Conservation (phyloP, 1,284 basidiomycete species). For the Rhodotorula glutinis region DNA sequence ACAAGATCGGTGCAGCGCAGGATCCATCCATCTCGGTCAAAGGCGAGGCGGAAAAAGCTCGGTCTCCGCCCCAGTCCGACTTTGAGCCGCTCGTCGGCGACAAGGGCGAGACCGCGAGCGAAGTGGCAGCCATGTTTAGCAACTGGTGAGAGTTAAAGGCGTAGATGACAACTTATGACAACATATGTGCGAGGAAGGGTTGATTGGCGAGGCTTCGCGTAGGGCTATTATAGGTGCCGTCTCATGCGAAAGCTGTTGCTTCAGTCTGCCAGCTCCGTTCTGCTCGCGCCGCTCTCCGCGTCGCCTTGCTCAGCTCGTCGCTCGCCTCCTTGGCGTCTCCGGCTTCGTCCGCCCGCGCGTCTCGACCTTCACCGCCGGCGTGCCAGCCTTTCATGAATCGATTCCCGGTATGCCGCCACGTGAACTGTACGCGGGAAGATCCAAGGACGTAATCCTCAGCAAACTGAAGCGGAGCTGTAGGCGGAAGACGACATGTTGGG, state of each 20-base stretch:
- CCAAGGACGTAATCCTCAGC: neutral
- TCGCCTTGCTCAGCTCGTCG: conserved; percentile 1
- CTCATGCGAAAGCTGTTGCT: conserved; percentile 13
- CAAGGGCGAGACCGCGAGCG: neutral
- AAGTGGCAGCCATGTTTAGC: neutral
- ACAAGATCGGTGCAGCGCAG: too few species aligned
- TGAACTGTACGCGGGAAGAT: conserved; percentile 12
- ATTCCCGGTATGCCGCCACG: conserved; percentile 35
- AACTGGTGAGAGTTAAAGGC: neutral
- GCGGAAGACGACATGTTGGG: neutral
- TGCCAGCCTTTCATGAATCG: conserved; percentile 32
- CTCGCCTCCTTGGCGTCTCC: conserved; percentile 27
- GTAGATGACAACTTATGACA: too few species aligned
- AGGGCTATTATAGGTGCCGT: neutral
- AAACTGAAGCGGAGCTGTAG: neutral
- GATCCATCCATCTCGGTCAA: too few species aligned
- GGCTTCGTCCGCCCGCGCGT: conserved; percentile 26
- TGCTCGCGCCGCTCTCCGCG: conserved; percentile 8
- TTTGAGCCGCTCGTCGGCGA: neutral
- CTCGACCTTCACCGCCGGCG: conserved; percentile 16
- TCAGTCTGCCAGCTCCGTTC: conserved; percentile 16
- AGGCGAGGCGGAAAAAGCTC: too few species aligned
- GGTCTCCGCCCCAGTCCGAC: too few species aligned
- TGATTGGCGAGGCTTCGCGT: too few species aligned
- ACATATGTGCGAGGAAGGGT: too few species aligned